Evolutionary conservation across 208 protist species (phyloP), one percentile per base, ranked within the genome.

Genomic region (Sergeia podlipaevii): DNA sequence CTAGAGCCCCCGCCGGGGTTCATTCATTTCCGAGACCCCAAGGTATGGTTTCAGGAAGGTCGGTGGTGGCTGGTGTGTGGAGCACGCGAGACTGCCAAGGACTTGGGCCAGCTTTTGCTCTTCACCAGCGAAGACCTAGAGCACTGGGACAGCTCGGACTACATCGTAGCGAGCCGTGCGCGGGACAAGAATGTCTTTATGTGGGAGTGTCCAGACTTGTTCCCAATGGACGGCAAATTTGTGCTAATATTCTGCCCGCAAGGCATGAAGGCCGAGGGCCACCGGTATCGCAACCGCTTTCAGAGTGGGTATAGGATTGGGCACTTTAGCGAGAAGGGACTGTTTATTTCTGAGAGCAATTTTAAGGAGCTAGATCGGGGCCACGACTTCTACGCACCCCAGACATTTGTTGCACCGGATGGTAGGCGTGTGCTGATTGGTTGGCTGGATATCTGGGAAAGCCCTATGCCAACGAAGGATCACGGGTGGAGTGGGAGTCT

Each of bases 201-300:
- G 72, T 79, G 72, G 67, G 72, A 80, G 55, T 80, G 72, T 45
- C 72, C 66, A 4, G 66, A 74, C 52, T 65, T 70, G 20, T 80
- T 80, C 56, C 29, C n/a, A n/a, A 47, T 21, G 42, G 42, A 47
- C 18, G 42, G 42, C 29, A 61, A 32, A 11, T 44, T 38, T 18
- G 55, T 63, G 15, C 32, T 81, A 0, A 29, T 81, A n/a, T 72
- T 60, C 52, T 81, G 55, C 18, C 74, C 74, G 3, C 74, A 81
- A 44, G 74, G 74, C 0, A 49, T 66, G 56, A 38, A 46, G 8
- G 5, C 39, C 11, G 34, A 39, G 2, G 60, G 53, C n/a, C 66
- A 76, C 46, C 28, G 27, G 3, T 58, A 62, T 54, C 57, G 64
- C 34, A 81, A 81, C 37, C 60, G 68, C 26, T 81, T 81, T 27